Conservation (phyloP, 176 grass and related monocot species). For the Stipa capillata region DNA sequence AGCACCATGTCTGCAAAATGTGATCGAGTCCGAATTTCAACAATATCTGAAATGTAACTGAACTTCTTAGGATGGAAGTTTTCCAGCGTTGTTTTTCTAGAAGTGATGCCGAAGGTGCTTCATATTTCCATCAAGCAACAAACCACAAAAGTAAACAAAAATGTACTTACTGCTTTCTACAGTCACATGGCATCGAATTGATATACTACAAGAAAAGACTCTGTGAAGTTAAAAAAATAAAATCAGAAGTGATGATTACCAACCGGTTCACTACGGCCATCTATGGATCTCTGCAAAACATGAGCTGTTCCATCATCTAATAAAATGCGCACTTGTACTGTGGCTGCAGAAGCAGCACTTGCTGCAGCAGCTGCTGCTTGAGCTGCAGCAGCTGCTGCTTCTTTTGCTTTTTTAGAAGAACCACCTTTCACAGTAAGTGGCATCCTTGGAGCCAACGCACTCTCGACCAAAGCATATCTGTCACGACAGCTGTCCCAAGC, state of each 20-base stretch:
- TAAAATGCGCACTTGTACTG: slow-evolving; percentile 96
- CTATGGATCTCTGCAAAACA: slow-evolving; percentile 91
- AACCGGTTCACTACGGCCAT: slow-evolving; percentile 79
- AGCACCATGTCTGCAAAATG: background rate
- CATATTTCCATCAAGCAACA: slow-evolving; percentile 3
- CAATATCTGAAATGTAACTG: background rate
- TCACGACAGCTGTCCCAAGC: slow-evolving; percentile 94
- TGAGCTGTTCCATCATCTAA: slow-evolving; percentile 93
- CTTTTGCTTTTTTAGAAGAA: slow-evolving; percentile 97
- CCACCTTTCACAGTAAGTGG: slow-evolving; percentile 76
- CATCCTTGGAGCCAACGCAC: slow-evolving; percentile 74
- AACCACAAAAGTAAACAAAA: background rate
- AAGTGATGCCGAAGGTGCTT: background rate
- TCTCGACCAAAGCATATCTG: slow-evolving; percentile 93
- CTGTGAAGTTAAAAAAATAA: background rate
- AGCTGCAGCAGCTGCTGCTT: slow-evolving; percentile 88
- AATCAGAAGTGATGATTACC: slow-evolving; percentile 25
- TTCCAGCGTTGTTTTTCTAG: slow-evolving; percentile 11
- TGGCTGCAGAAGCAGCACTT: slow-evolving; percentile 77
- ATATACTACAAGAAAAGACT: background rate
- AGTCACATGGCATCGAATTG: background rate
- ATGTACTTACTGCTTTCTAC: background rate
- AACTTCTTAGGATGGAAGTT: background rate
- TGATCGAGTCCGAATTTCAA: too few relatives aligned
- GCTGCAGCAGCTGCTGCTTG: slow-evolving; percentile 87